Conservation (phyloP, 2,329 filamentous ascomycete genomes). For the Trematosphaeria pertusa region DNA sequence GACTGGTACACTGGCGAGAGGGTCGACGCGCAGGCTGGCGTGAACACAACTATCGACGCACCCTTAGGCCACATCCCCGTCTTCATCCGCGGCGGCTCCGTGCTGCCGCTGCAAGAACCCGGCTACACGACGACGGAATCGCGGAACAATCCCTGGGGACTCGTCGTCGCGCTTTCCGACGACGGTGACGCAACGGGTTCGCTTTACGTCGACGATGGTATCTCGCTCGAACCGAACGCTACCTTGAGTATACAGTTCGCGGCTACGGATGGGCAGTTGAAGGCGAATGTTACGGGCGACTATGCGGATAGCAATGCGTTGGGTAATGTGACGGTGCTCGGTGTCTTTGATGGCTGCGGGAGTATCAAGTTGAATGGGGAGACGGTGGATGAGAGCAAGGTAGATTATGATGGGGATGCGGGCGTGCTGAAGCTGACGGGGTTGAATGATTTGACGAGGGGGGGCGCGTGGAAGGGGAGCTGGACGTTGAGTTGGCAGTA, state of each 20-base stretch:
- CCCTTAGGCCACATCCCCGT: conserved; percentile 75
- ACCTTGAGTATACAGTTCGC: conserved; percentile 64
- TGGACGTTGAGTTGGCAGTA: conserved; percentile 65
- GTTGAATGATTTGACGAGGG: conserved; percentile 56
- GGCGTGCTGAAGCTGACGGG: conserved; percentile 60
- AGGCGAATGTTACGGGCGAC: conserved; percentile 57
- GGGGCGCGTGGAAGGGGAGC: conserved; percentile 64
- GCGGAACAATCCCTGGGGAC: conserved; percentile 69
- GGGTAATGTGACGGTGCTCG: conserved; percentile 69
- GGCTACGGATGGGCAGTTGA: conserved; percentile 54
- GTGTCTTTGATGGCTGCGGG: conserved; percentile 54
- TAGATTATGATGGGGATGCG: conserved; percentile 57
- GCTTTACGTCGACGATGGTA: conserved; percentile 78
- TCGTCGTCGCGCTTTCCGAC: conserved; percentile 67
- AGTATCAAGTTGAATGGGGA: conserved; percentile 57
- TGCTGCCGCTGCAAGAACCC: conserved; percentile 73
- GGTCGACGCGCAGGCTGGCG: conserved; percentile 59
- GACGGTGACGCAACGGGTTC: conserved; percentile 64
- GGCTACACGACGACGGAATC: conserved; percentile 70
- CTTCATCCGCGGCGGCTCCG: conserved; percentile 70
- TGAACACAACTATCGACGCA: conserved; percentile 67
- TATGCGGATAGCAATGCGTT: conserved; percentile 66
- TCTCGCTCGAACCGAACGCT: conserved; percentile 64
- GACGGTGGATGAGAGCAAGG: conserved; percentile 50
- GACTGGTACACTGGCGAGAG: conserved; percentile 77